A percentile compares a stretch with the other conserved stretches of the same genome.
phyloP scores from a whole-genome alignment of 306 rosid genomes.

The Hippophae gyantsensis region DNA sequence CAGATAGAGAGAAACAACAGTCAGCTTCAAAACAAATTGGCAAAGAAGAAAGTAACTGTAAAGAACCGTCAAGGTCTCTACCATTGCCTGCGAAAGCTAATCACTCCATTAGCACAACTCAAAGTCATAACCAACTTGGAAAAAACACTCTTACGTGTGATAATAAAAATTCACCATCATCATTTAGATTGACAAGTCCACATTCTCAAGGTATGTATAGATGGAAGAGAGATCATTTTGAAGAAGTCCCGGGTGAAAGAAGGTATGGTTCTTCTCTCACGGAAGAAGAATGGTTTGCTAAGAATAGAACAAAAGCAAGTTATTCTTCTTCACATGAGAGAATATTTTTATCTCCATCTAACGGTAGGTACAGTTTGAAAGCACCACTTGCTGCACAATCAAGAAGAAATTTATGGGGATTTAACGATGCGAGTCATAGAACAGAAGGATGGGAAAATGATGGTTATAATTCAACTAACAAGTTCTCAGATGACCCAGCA shows the following conservation, averaged over 20 bases:
- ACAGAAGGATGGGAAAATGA: conserved; percentile 31
- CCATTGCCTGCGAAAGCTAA: not conserved
- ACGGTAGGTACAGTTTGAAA: conserved; percentile 20
- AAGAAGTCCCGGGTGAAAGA: conserved; percentile 15
- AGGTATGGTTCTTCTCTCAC: conserved; percentile 15
- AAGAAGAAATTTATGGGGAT: conserved; percentile 45
- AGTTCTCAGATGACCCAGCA: conserved; percentile 23
- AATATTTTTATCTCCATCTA: conserved; percentile 33
- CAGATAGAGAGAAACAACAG: conserved; percentile 28
- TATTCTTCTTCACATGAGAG: conserved; percentile 16
- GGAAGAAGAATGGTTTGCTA: conserved; percentile 23
- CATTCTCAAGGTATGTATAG: conserved; percentile 20
- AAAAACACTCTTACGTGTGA: not conserved
- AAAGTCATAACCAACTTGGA: not conserved
- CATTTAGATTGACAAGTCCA: conserved; percentile 17
- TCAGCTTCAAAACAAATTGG: conserved; percentile 8
- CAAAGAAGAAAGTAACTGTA: conserved; percentile 10
- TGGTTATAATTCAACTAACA: conserved; percentile 28
- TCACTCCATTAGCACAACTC: not conserved
- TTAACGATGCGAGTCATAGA: conserved; percentile 29
- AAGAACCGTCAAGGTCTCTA: conserved; percentile 12
- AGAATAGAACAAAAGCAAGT: conserved; percentile 24
- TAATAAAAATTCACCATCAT: not conserved
- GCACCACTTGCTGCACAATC: conserved; percentile 43
- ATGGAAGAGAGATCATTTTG: conserved; percentile 19